phyloP scores from a whole-genome alignment of 306 rosid genomes.

The Ziziphus jujuba region DNA sequence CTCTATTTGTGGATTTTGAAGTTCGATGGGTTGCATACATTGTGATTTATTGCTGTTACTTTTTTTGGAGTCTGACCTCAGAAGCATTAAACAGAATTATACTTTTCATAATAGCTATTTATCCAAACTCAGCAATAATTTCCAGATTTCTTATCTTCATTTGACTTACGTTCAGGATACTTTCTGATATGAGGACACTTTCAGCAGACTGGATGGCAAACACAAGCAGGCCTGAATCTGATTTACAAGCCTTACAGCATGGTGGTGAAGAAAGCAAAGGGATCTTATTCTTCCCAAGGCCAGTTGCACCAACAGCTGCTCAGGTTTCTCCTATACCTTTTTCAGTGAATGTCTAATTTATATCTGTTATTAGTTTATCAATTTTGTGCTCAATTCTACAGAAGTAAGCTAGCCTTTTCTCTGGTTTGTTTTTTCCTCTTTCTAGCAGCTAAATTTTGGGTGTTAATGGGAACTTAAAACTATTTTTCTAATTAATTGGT shows the following conservation, averaged over 20 bases:
- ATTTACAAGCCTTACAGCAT: slow-evolving; percentile 73
- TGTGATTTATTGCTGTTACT: too few relatives aligned
- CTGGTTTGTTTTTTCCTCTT: too few relatives aligned
- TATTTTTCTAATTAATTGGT: too few relatives aligned
- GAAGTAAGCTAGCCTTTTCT: too few relatives aligned
- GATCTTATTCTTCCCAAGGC: slow-evolving; percentile 80
- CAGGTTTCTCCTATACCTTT: slow-evolving; percentile 53
- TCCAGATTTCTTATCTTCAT: slow-evolving; percentile 27
- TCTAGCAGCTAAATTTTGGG: too few relatives aligned
- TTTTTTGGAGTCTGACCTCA: too few relatives aligned
- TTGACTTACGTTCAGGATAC: slow-evolving; percentile 70
- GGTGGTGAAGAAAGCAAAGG: slow-evolving; percentile 93
- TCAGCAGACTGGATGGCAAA: slow-evolving; percentile 99
- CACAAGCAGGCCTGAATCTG: slow-evolving; percentile 81
- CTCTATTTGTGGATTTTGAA: too few relatives aligned
- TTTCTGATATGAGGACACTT: slow-evolving; percentile 98
- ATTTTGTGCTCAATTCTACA: background rate
- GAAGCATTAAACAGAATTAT: too few relatives aligned
- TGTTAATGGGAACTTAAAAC: too few relatives aligned
- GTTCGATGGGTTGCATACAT: too few relatives aligned
- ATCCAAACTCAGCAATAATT: background rate
- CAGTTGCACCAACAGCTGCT: slow-evolving; percentile 96
- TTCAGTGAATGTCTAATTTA: background rate
- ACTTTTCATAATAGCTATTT: background rate
- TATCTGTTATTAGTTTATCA: background rate